These are phyloP conservation scores for Sugiyamaella sp. DNA, from an alignment of 1,139 yeast genomes.

Conservation along the genomic window DNA sequence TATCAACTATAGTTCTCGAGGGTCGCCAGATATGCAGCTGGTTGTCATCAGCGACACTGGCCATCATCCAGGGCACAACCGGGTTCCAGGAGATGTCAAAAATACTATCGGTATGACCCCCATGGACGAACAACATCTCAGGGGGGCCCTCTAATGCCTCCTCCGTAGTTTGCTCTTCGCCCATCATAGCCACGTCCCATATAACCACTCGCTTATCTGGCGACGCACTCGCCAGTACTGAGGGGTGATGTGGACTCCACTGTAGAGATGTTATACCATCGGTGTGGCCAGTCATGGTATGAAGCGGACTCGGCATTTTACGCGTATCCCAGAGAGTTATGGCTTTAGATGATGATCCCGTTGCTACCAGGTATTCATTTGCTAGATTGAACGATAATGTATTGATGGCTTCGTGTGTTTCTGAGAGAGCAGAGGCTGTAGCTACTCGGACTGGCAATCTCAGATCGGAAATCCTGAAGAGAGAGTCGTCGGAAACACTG, in stretches of 20 bases:
- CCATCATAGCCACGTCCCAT: conserved; percentile 59
- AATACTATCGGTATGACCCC: conserved; percentile 88
- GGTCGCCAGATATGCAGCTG: conserved; percentile 81
- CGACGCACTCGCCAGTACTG: conserved; percentile 72
- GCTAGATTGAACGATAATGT: conserved; percentile 64
- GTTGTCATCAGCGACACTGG: conserved; percentile 88
- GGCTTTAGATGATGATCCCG: conserved; percentile 68
- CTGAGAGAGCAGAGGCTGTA: conserved; percentile 9
- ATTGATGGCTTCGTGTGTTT: conserved; percentile 52
- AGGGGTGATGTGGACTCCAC: conserved; percentile 69
- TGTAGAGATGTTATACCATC: conserved; percentile 68
- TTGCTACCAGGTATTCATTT: conserved; percentile 59
- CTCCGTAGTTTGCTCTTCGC: conserved; percentile 40
- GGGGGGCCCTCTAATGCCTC: conserved; percentile 40
- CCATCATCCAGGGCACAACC: conserved; percentile 72
- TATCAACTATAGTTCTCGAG: conserved; percentile 46
- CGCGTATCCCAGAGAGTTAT: conserved; percentile 75
- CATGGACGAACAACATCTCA: conserved; percentile 67
- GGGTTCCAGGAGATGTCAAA: conserved; percentile 89
- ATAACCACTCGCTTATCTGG: conserved; percentile 69
- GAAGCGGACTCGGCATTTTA: conserved; percentile 36
- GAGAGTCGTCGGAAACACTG: conserved; percentile 72
- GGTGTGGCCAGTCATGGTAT: conserved; percentile 49
- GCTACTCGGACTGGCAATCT: conserved; percentile 5
- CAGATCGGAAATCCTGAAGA: conserved; percentile 67